Percentiles rank a stretch among this genome's conserved stretches.
Conservation (phyloP, 345 rosid genomes). For the Clarkia xantiana region DNA sequence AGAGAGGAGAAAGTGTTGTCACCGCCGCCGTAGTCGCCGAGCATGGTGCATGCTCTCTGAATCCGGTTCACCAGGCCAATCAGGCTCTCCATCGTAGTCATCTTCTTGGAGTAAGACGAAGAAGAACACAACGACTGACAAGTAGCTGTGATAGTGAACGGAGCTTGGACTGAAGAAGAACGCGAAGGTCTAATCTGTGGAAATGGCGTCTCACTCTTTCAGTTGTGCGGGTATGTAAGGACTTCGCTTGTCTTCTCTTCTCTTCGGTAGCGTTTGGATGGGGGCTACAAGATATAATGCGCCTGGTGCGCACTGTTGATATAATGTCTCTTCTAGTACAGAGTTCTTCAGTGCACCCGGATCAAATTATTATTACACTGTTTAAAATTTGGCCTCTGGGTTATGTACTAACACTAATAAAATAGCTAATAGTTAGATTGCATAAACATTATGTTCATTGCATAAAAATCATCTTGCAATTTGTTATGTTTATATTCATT, state of each 20-base stretch:
- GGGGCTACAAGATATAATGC: constrained; percentile 2
- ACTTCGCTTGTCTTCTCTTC: not conserved
- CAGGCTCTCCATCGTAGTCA: constrained; percentile 93
- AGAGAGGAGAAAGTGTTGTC: constrained; percentile 59
- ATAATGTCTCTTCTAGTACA: not conserved
- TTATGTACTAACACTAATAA: too few relatives aligned
- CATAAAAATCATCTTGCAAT: too few relatives aligned
- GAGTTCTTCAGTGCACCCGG: too few relatives aligned
- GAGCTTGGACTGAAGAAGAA: not conserved
- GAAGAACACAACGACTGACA: not conserved
- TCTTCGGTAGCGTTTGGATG: not conserved
- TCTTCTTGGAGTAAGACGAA: constrained; percentile 9
- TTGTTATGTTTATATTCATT: too few relatives aligned
- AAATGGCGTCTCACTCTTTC: too few relatives aligned
- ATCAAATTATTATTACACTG: too few relatives aligned
- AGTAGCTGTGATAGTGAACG: not conserved
- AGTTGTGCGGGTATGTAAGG: too few relatives aligned
- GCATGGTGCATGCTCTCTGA: constrained; percentile 85
- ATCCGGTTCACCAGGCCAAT: constrained; percentile 78
- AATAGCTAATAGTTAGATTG: too few relatives aligned
- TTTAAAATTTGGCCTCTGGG: too few relatives aligned
- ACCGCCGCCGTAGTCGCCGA: constrained; percentile 90
- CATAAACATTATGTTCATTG: too few relatives aligned
- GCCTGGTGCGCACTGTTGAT: constrained; percentile 1
- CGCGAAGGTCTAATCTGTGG: not conserved